These are phyloP conservation scores for Phytophthora nicotianae DNA, from an alignment of 352 stramenopile species.

Conservation along the genomic window DNA sequence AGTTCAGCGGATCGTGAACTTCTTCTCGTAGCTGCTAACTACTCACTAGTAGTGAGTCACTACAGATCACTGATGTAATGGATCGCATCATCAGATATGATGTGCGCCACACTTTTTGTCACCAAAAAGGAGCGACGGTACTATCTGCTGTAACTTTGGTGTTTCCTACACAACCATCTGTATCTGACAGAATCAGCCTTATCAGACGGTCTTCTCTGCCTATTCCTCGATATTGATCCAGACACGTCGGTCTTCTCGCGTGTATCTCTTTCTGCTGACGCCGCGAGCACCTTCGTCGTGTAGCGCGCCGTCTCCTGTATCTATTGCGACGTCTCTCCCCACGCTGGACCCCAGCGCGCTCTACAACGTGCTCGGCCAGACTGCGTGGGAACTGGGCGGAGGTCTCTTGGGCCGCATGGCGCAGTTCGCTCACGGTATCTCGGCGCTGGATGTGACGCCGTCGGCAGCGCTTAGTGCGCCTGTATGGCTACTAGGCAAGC, in stretches of 20 bases:
- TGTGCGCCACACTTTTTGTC: too few species aligned
- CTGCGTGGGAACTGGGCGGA: conserved; percentile 47
- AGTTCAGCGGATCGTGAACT: too few species aligned
- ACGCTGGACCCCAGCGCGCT: conserved; percentile 25
- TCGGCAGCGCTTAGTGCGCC: conserved; percentile 39
- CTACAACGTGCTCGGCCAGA: conserved; percentile 32
- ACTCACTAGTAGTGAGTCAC: too few species aligned
- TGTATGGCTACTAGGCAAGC: conserved; percentile 55
- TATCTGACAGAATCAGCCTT: neutral
- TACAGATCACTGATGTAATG: too few species aligned
- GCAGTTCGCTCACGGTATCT: conserved; percentile 86
- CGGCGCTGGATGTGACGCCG: conserved; percentile 59
- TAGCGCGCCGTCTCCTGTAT: conserved; percentile 15
- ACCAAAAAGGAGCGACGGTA: neutral
- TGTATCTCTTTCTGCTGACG: conserved; percentile 7
- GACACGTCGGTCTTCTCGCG: neutral
- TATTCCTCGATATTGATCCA: conserved; percentile 23
- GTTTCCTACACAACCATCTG: neutral
- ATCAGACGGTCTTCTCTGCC: conserved; percentile 13
- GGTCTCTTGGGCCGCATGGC: conserved; percentile 65
- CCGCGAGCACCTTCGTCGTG: conserved; percentile 9
- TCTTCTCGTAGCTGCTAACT: too few species aligned
- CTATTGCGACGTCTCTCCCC: conserved; percentile 10
- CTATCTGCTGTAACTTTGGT: too few species aligned
- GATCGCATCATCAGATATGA: too few species aligned